Evolutionary conservation across 129 eudicot species (phyloP), one percentile per base, ranked within the genome.

Genomic region (Tanacetum coccineum): DNA sequence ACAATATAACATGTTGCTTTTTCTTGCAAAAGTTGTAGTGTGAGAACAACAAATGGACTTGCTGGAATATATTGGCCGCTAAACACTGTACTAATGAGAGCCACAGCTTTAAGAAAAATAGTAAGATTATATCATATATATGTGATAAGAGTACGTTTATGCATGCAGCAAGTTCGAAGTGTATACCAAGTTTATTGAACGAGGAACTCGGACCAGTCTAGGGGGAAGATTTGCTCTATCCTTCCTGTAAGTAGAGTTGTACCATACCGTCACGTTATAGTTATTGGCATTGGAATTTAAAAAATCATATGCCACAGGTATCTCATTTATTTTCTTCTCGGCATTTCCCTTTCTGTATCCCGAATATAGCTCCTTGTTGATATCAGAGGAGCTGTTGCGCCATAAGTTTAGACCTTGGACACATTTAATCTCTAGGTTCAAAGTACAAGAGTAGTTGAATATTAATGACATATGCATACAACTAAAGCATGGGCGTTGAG

Each of bases 351-450:
- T 81, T 68, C 80, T 68, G 66, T 78, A 90, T 70, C 98, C 98
- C 64, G 70, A 81, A 70, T 79, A 87, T 55, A 91, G 75, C 84
- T 91, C 94, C 78, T 85, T 75, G 68, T 87, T 85, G 45, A 91
- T 79, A 72, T 87, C 95, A 68, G 84, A 61, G 57, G 98, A 85
- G 81, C 95, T 91, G 76, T 87, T 83, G 55, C 98, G 90, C 98
- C 98, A 91, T 47, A 87, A 70, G 22, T 77, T 74, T 66, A 71
- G 77, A 68, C 95, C 93, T 79, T 78, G 87, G 65, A 79, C 78
- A 68, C 99, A 94, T 78, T 81, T 81, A 32, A 87, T 55, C 54
- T 89, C 99, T 94, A 75, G 69, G 73, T 67, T 47, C 59, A 26
- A 62, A 45, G 70, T 6, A 74, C 69, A 67, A 32, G 0, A 42